Conservation (phyloP, 495 filamentous ascomycete genomes). For the Aspergillus homomorphus region DNA sequence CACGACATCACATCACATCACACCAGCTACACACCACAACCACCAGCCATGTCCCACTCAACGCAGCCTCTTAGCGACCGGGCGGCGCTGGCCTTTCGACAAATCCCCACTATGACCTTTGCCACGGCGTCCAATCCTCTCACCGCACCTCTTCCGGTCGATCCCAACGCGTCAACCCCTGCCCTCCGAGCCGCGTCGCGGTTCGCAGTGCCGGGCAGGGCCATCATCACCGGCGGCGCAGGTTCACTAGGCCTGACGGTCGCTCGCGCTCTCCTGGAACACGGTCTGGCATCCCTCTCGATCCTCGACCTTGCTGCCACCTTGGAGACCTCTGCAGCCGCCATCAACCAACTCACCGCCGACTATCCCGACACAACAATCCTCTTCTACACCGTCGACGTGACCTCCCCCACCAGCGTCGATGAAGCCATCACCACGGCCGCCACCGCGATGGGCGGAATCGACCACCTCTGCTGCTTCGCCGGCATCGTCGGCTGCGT, state of each 20-base stretch:
- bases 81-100: conserved; percentile 52
- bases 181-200: conserved; percentile 50
- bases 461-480: conserved; percentile 62
- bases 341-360: conserved; percentile 39
- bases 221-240: conserved; percentile 66
- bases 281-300: conserved; percentile 57
- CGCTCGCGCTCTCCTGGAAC: conserved; percentile 66
- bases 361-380: conserved; percentile 56
- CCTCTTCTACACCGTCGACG: conserved; percentile 48
- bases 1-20: neutral
- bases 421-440: conserved; percentile 38
- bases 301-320: conserved; percentile 57
- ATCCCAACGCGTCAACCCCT: conserved; percentile 36
- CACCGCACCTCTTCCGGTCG: conserved; percentile 47
- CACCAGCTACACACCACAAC: neutral
- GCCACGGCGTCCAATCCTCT: conserved; percentile 46
- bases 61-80: conserved; percentile 26
- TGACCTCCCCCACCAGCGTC: conserved; percentile 55
- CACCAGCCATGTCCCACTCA: neutral
- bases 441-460: conserved; percentile 44
- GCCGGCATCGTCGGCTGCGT: conserved; percentile 64
- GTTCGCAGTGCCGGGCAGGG: conserved; percentile 62
- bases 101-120: conserved; percentile 59
- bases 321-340: conserved; percentile 34
- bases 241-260: conserved; percentile 62